Conservation (phyloP, 805 yeast genomes). For the Komagataella ulmi region DNA sequence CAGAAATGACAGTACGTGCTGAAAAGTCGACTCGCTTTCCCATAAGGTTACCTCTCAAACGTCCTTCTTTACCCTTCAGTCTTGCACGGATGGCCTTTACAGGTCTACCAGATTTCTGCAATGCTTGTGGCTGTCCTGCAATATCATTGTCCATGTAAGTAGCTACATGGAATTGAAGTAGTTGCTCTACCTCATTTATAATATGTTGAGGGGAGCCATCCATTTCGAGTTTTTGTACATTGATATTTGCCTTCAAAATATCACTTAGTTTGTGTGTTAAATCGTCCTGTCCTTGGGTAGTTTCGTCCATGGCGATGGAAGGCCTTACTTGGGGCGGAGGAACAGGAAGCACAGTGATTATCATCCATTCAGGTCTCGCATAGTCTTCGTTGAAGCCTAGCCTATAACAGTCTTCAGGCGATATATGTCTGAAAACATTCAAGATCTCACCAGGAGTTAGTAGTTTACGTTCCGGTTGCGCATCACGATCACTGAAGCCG, state of each 20-base stretch:
- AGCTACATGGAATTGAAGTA: constrained; percentile 94
- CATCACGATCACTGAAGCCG: constrained; percentile 61
- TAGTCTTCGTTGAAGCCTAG: constrained; percentile 91
- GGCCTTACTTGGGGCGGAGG: constrained; percentile 99
- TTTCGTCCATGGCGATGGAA: constrained; percentile 92
- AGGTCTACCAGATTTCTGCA: constrained; percentile 97
- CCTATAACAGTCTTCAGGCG: constrained; percentile 65
- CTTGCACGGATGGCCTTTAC: constrained; percentile 98
- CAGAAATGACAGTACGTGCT: constrained; percentile 97
- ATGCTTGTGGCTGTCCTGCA: constrained; percentile 99
- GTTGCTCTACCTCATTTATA: constrained; percentile 88
- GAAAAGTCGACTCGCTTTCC: constrained; percentile 99
- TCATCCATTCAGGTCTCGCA: constrained; percentile 98
- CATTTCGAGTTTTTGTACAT: constrained; percentile 93
- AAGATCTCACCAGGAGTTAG: constrained; percentile 81
- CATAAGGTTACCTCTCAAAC: constrained; percentile 96
- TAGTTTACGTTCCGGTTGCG: constrained; percentile 84
- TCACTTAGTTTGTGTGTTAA: constrained; percentile 95
- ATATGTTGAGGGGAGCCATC: constrained; percentile 99
- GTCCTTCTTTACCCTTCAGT: constrained; percentile 98
- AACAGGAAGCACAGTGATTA: constrained; percentile 93
- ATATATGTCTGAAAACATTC: constrained; percentile 84
- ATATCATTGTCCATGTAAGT: constrained; percentile 99
- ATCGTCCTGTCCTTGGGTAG: constrained; percentile 98
- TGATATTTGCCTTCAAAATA: constrained; percentile 89